These are phyloP conservation scores for Trichocomaceae sp. DNA, from an alignment of 2,329 filamentous ascomycete species.

Conservation along the genomic window DNA sequence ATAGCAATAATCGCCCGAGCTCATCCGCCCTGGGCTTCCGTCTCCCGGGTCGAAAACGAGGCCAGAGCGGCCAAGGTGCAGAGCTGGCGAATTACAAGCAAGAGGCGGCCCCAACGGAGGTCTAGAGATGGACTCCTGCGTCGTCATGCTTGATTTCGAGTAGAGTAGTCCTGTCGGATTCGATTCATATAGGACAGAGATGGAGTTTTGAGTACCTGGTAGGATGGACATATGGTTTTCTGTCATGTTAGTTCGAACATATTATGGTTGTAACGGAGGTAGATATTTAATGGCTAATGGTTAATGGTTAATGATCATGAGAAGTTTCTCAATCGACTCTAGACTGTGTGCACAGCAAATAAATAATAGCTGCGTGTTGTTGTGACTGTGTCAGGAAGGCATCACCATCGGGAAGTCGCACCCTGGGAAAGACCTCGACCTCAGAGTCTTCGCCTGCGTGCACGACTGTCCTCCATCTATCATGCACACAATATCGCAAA, in stretches of 20 bases:
- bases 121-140: conserved; percentile 2
- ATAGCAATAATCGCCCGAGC: conserved; percentile 36
- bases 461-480: neutral
- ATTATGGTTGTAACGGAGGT: neutral
- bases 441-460: neutral
- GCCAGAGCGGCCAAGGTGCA: conserved; percentile 61
- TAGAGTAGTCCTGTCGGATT: neutral
- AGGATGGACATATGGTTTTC: neutral
- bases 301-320: neutral
- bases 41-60: conserved; percentile 65
- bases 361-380: neutral
- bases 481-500: neutral
- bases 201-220: neutral
- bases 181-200: neutral
- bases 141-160: neutral
- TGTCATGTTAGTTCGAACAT: neutral
- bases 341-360: neutral
- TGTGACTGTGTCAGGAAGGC: neutral
- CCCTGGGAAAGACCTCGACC: neutral
- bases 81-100: conserved; percentile 61
- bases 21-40: conserved; percentile 55
- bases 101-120: conserved; percentile 15
- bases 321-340: neutral
- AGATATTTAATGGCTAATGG: neutral
- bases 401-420: neutral